phyloP scores from a whole-genome alignment of 2,329 filamentous ascomycete species.

The Ciborinia camelliae region DNA sequence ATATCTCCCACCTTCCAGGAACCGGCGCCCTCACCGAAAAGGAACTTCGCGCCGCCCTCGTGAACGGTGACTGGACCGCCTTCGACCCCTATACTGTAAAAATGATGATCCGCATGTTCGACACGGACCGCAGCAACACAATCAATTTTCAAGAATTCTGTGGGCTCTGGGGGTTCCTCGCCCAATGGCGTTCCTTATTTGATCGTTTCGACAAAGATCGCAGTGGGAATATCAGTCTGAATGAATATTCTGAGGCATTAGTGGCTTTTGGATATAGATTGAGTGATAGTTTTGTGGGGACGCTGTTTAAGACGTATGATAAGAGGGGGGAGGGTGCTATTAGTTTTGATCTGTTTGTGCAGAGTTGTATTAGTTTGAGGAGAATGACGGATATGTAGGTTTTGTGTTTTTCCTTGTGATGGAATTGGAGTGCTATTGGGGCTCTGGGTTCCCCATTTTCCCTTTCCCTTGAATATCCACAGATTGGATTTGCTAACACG shows the following conservation, averaged over 20 bases:
- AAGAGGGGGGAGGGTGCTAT: conserved; percentile 67
- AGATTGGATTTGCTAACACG: not conserved
- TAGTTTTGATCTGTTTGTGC: conserved; percentile 95
- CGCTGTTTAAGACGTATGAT: conserved; percentile 88
- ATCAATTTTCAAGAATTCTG: conserved; percentile 97
- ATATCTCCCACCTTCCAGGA: conserved; percentile 42
- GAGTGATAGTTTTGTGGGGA: conserved; percentile 75
- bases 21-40: conserved; percentile 80
- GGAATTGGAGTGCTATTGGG: not conserved
- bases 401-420: not conserved
- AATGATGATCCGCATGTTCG: conserved; percentile 99
- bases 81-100: conserved; percentile 93
- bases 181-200: conserved; percentile 90
- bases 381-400: conserved; percentile 84
- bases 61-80: conserved; percentile 93
- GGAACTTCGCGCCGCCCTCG: conserved; percentile 84
- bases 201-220: conserved; percentile 90
- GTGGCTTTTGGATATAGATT: conserved; percentile 92
- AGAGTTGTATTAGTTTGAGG: conserved; percentile 94
- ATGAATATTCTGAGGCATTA: conserved; percentile 86
- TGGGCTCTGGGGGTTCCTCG: conserved; percentile 92
- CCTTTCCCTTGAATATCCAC: not conserved
- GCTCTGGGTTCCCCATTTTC: not conserved
- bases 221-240: conserved; percentile 78
- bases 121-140: conserved; percentile 80